Percentiles rank a stretch among this genome's conserved stretches.
phyloP scores from a whole-genome alignment of 192 early-diverging fungal species.

The Nowakowskiella sp. region DNA sequence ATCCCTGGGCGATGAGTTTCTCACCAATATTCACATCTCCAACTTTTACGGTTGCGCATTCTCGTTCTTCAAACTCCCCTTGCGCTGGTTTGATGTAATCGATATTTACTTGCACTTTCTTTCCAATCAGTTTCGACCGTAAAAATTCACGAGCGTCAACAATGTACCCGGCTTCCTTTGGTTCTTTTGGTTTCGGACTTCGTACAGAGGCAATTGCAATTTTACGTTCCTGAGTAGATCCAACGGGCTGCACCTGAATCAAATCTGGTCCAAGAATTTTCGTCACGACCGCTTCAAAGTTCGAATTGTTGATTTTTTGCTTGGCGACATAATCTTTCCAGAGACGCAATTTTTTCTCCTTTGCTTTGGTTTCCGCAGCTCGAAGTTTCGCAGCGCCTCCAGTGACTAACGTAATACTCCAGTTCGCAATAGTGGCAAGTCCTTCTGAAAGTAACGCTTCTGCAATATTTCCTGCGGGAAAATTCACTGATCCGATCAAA shows the following conservation, averaged over 20 bases:
- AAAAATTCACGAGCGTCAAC: conserved; percentile 85
- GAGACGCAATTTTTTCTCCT: conserved; percentile 73
- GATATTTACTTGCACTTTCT: conserved; percentile 61
- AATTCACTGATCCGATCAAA: conserved; percentile 70
- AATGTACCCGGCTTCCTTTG: conserved; percentile 70
- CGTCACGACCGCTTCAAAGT: conserved; percentile 53
- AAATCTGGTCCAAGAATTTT: conserved; percentile 54
- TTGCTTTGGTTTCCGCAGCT: conserved; percentile 66
- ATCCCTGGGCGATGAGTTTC: conserved; percentile 37
- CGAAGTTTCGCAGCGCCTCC: conserved; percentile 61
- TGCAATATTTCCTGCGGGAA: conserved; percentile 87
- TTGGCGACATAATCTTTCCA: conserved; percentile 72
- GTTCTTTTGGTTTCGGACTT: conserved; percentile 60
- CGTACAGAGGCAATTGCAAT: conserved; percentile 55
- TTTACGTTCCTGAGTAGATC: conserved; percentile 28
- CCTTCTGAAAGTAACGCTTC: conserved; percentile 74
- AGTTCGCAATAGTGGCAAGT: conserved; percentile 79
- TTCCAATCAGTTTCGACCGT: conserved; percentile 80
- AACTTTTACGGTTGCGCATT: conserved; percentile 76
- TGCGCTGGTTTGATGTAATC: conserved; percentile 89
- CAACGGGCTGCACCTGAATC: conserved; percentile 37
- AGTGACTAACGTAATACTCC: conserved; percentile 72
- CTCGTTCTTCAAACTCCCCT: conserved; percentile 73
- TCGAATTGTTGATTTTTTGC: conserved; percentile 34
- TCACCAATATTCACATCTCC: conserved; percentile 50